phyloP scores from a whole-genome alignment of 1,139 yeast genomes.

The Hansenula sp. region DNA sequence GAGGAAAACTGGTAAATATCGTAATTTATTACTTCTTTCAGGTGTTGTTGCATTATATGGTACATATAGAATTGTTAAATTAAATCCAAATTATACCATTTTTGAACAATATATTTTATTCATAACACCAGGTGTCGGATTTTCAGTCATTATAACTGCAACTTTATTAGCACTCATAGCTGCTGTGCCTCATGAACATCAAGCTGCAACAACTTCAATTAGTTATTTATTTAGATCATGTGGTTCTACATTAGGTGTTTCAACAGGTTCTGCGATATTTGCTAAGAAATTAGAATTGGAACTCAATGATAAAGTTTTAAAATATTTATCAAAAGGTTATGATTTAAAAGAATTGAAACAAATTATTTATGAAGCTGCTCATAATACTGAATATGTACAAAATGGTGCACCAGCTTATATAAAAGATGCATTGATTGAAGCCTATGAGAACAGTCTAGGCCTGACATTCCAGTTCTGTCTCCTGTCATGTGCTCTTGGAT shows the following conservation, averaged over 20 bases:
- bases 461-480: conserved; percentile 49
- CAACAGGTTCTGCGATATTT: conserved; percentile 64
- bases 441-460: conserved; percentile 48
- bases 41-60: conserved; percentile 47
- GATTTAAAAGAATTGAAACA: conserved; percentile 31
- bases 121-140: conserved; percentile 52
- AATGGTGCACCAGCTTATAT: conserved; percentile 44
- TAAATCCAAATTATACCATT: conserved; percentile 33
- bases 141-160: conserved; percentile 58
- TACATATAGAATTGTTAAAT: conserved; percentile 31
- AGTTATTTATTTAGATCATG: conserved; percentile 73
- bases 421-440: conserved; percentile 38
- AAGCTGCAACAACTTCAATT: conserved; percentile 72
- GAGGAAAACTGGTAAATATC: conserved; percentile 66
- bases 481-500: conserved; percentile 34
- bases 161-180: conserved; percentile 66
- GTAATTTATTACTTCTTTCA: conserved; percentile 40
- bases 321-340: conserved; percentile 25
- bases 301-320: conserved; percentile 24
- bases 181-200: conserved; percentile 52
- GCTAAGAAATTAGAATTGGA: conserved; percentile 30
- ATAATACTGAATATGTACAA: conserved; percentile 52
- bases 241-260: conserved; percentile 68
- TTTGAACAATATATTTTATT: conserved; percentile 27
- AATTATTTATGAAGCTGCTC: conserved; percentile 48